These are phyloP conservation scores for Aspergillus kassunensis DNA, from an alignment of 495 filamentous ascomycete genomes.

Conservation along the genomic window DNA sequence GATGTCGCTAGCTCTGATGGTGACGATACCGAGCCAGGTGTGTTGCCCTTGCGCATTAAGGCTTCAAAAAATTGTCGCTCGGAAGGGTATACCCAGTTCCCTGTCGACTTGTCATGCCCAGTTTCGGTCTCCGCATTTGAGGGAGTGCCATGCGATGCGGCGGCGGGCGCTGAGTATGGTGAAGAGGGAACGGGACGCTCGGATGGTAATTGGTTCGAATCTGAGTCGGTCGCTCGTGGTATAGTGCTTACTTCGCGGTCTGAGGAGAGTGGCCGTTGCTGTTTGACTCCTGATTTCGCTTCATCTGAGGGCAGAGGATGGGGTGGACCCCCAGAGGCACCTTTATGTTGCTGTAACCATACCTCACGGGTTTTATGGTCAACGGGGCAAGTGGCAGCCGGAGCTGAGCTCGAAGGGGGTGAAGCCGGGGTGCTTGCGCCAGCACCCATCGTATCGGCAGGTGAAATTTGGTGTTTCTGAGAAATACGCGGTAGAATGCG, in stretches of 20 bases:
- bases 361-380: constrained; percentile 80
- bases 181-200: constrained; percentile 28
- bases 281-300: constrained; percentile 30
- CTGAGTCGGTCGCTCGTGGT: constrained; percentile 57
- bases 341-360: constrained; percentile 63
- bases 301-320: constrained; percentile 29
- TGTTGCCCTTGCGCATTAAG: constrained; percentile 75
- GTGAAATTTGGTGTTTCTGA: background rate
- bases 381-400: constrained; percentile 65
- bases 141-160: constrained; percentile 46
- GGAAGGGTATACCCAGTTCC: constrained; percentile 96
- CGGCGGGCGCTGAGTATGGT: constrained; percentile 26
- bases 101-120: constrained; percentile 55
- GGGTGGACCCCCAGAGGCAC: constrained; percentile 27
- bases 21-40: constrained; percentile 34
- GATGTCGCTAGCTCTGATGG: constrained; percentile 53
- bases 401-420: constrained; percentile 20
- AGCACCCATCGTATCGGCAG: constrained; percentile 32
- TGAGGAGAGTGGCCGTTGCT: constrained; percentile 43
- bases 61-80: constrained; percentile 96
- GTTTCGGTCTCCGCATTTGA: constrained; percentile 72
- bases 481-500: background rate
- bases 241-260: constrained; percentile 79
- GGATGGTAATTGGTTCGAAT: constrained; percentile 26
- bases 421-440: constrained; percentile 39